phyloP scores from a whole-genome alignment of 495 filamentous ascomycete genomes.

The Penicillium bialowiezense region DNA sequence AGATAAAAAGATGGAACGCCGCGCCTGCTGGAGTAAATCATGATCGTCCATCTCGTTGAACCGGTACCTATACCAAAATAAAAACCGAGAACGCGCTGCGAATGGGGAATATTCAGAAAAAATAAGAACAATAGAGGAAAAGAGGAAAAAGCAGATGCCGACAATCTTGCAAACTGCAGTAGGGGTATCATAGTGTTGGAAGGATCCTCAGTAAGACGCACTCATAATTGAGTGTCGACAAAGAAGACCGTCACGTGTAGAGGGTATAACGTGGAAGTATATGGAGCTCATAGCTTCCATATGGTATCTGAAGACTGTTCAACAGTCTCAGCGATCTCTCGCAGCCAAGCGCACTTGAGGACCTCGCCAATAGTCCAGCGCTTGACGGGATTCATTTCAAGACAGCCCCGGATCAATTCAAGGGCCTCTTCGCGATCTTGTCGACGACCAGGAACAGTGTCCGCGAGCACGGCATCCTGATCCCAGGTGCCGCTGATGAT shows the following conservation, averaged over 20 bases:
- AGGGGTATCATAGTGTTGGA: constrained; percentile 15
- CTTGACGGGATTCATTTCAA: constrained; percentile 48
- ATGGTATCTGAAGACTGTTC: constrained; percentile 26
- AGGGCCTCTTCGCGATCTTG: constrained; percentile 42
- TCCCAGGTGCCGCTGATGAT: constrained; percentile 65
- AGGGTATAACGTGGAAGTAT: background rate
- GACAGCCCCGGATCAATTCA: constrained; percentile 50
- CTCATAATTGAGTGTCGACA: constrained; percentile 6
- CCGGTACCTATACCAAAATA: background rate
- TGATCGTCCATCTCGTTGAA: constrained; percentile 4
- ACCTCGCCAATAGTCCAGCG: constrained; percentile 54
- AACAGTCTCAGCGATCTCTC: constrained; percentile 24
- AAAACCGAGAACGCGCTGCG: constrained; percentile 1
- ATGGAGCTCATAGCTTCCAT: constrained; percentile 35
- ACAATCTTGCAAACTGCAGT: background rate
- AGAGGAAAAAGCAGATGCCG: background rate
- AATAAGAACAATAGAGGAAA: background rate
- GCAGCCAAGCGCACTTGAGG: constrained; percentile 57
- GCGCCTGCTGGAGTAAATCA: constrained; percentile 2
- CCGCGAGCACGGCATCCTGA: constrained; percentile 44
- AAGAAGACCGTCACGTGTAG: background rate
- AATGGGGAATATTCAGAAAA: constrained; percentile 1
- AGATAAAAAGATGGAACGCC: background rate
- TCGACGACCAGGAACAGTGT: constrained; percentile 15
- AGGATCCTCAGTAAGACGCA: constrained; percentile 2